A percentile compares a stretch with the other conserved stretches of the same genome.
Conservation (phyloP, 805 yeast genomes). For the Zygosaccharomyces lentus region DNA sequence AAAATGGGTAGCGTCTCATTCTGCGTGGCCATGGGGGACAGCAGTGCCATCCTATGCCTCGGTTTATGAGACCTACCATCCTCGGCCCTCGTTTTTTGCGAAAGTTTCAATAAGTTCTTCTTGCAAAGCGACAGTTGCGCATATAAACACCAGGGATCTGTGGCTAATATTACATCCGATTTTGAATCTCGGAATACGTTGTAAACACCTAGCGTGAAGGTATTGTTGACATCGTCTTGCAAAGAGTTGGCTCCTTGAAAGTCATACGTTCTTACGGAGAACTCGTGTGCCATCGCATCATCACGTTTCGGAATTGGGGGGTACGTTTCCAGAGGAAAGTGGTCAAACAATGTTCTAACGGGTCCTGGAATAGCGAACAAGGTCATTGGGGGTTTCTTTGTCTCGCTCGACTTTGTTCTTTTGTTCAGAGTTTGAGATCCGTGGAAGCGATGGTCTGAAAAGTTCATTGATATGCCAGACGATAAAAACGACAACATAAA, state of each 20-base stretch:
- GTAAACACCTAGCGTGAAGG: constrained; percentile 53
- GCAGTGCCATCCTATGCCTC: constrained; percentile 38
- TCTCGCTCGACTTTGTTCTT: not conserved
- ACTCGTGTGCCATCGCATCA: constrained; percentile 25
- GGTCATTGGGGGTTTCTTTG: constrained; percentile 1
- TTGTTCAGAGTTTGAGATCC: not conserved
- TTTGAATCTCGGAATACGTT: constrained; percentile 37
- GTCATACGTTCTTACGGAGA: constrained; percentile 24
- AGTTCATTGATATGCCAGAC: not conserved
- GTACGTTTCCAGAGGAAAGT: constrained; percentile 47
- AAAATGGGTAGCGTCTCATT: constrained; percentile 51
- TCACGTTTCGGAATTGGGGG: constrained; percentile 37
- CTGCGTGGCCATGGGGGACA: constrained; percentile 48
- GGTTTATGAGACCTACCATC: constrained; percentile 3
- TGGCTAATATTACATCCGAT: constrained; percentile 38
- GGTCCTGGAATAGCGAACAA: constrained; percentile 37
- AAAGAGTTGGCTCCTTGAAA: constrained; percentile 15
- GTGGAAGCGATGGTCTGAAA: not conserved
- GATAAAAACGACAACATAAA: not conserved
- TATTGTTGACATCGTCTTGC: constrained; percentile 15
- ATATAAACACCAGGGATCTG: constrained; percentile 56
- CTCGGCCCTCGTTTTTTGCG: constrained; percentile 22
- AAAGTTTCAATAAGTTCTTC: constrained; percentile 43
- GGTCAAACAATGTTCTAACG: constrained; percentile 43
- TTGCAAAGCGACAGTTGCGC: constrained; percentile 44